Percentiles rank a stretch among this genome's conserved stretches.
Evolutionary conservation across 805 yeast species (phyloP).

Genomic region (Saccharomycopsis capsularis): DNA sequence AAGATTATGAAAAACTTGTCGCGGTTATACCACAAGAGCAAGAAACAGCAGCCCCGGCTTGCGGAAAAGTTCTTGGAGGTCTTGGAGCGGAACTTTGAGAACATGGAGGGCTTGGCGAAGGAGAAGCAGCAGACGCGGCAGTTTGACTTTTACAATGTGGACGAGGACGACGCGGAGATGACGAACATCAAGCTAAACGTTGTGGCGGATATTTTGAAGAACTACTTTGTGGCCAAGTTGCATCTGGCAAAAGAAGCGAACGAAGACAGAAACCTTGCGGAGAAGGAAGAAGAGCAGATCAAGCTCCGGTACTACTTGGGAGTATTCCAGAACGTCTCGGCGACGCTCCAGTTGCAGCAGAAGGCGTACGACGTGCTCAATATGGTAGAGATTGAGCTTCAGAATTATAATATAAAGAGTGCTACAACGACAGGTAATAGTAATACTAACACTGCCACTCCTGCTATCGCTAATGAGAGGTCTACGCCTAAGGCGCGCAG

Average conservation of each 20-base stretch:
- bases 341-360: conserved; percentile 6
- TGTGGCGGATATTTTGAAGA: conserved; percentile 13
- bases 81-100: conserved; percentile 8
- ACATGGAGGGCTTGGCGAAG: background rate
- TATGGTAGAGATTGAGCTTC: conserved; percentile 12
- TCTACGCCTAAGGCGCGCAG: no score
- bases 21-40: conserved; percentile 7
- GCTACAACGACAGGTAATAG: no score
- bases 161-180: conserved; percentile 7
- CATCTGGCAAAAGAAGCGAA: background rate
- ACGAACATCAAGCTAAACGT: conserved; percentile 14
- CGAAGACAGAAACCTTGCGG: background rate
- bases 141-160: conserved; percentile 10
- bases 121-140: background rate
- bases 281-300: background rate
- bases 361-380: conserved; percentile 15
- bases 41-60: background rate
- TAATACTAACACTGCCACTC: no score
- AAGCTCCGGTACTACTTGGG: conserved; percentile 9
- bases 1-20: conserved; percentile 9
- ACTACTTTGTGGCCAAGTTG: conserved; percentile 11
- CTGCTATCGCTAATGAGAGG: no score
- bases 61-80: background rate
- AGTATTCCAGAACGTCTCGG: conserved; percentile 11
- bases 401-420: conserved; percentile 1